Evolutionary conservation across 805 yeast species (phyloP).

Genomic region (Candida xyloterini): DNA sequence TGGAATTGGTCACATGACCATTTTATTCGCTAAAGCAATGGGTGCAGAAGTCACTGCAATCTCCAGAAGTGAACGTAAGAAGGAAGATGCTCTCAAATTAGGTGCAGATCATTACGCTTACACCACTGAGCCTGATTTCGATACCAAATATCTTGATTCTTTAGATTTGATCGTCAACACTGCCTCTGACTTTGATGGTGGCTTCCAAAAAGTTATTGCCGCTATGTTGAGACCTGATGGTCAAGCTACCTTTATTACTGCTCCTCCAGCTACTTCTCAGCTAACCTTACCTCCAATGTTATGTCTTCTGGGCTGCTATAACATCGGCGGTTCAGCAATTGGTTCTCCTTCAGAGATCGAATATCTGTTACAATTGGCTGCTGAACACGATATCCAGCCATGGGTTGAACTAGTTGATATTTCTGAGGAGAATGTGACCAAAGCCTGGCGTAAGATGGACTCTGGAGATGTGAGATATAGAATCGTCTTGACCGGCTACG

Average conservation of each 20-base stretch:
- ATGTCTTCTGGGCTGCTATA: conserved; percentile 43
- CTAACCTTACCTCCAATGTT: conserved; percentile 2
- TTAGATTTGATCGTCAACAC: conserved; percentile 47
- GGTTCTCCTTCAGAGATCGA: conserved; percentile 64
- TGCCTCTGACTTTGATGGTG: conserved; percentile 6
- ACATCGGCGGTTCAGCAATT: conserved; percentile 55
- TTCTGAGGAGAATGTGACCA: conserved; percentile 47
- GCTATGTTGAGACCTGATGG: conserved; percentile 59
- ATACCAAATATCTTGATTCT: conserved; percentile 25
- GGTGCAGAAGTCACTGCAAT: conserved; percentile 63
- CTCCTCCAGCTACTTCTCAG: conserved; percentile 36
- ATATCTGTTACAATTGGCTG: conserved; percentile 65
- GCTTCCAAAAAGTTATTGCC: conserved; percentile 41
- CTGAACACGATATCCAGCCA: conserved; percentile 53
- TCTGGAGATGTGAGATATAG: conserved; percentile 61
- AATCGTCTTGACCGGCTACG: conserved; percentile 57
- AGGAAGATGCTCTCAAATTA: conserved; percentile 47
- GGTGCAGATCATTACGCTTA: conserved; percentile 58
- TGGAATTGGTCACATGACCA: conserved; percentile 65
- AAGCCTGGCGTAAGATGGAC: conserved; percentile 54
- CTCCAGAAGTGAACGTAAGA: conserved; percentile 49
- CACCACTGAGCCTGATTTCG: conserved; percentile 41
- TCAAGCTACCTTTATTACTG: conserved; percentile 47
- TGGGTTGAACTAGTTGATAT: conserved; percentile 63
- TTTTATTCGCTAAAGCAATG: conserved; percentile 56